A percentile compares a stretch with the other conserved stretches of the same genome.
These are phyloP conservation scores for Amorphotheca resinae DNA, from an alignment of 495 filamentous ascomycete genomes.

Conservation along the genomic window DNA sequence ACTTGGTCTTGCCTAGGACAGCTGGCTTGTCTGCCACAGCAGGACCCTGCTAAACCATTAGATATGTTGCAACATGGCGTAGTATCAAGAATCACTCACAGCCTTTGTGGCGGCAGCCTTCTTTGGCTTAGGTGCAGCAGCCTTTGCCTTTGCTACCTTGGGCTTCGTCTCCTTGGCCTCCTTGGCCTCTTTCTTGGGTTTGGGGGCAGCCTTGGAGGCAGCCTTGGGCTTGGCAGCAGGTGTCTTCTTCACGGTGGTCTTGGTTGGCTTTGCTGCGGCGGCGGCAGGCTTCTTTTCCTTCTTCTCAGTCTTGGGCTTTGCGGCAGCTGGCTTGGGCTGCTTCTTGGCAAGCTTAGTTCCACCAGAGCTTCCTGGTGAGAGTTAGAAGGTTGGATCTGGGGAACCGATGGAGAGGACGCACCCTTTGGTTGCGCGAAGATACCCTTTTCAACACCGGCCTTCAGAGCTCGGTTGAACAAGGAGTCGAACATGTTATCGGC, in stretches of 20 bases:
- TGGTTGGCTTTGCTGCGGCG: constrained; percentile 47
- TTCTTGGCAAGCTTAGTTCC: constrained; percentile 97
- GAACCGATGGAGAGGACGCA: constrained; percentile 34
- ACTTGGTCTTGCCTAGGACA: constrained; percentile 65
- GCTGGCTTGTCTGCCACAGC: constrained; percentile 57
- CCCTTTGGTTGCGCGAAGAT: constrained; percentile 92
- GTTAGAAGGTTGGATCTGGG: neutral
- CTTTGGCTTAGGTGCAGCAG: constrained; percentile 26
- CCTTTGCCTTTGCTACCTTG: constrained; percentile 48
- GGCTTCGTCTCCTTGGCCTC: constrained; percentile 46
- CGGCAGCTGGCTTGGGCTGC: constrained; percentile 31
- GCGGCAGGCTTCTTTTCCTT: constrained; percentile 22
- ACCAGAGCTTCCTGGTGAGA: constrained; percentile 57
- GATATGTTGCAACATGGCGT: neutral
- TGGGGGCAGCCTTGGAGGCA: constrained; percentile 2
- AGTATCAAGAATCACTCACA: constrained; percentile 5
- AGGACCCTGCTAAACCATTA: constrained; percentile 27
- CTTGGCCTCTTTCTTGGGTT: constrained; percentile 34
- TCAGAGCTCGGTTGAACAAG: constrained; percentile 88
- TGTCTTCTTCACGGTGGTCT: constrained; percentile 44
- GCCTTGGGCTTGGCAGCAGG: constrained; percentile 24
- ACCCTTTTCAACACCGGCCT: constrained; percentile 77
- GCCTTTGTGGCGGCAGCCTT: constrained; percentile 13
- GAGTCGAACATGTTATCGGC: constrained; percentile 67
- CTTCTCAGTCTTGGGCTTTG: constrained; percentile 43